A percentile compares a stretch with the other conserved stretches of the same genome.
Evolutionary conservation across 179 eudicot species (phyloP).

Genomic region (Drosera spatulata): DNA sequence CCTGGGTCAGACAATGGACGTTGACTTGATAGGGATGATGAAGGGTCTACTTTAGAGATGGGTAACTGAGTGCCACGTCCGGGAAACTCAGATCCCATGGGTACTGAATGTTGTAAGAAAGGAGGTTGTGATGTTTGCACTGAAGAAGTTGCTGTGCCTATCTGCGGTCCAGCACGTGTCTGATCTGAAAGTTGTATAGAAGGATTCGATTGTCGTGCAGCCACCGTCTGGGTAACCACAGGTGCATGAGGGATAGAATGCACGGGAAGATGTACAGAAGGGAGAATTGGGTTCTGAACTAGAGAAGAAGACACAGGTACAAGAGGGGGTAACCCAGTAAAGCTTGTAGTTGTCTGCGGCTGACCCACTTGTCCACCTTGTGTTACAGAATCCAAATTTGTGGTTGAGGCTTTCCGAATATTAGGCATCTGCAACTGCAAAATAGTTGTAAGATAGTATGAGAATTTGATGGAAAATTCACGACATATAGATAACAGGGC

Average conservation of each 20-base stretch:
- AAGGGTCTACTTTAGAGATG: slow-evolving; percentile 16
- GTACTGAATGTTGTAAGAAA: slow-evolving; percentile 28
- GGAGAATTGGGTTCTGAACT: slow-evolving; percentile 34
- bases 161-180: slow-evolving; percentile 23
- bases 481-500: not conserved
- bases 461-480: not conserved
- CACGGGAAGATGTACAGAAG: slow-evolving; percentile 28
- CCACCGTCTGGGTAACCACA: slow-evolving; percentile 28
- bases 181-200: slow-evolving; percentile 26
- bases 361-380: slow-evolving; percentile 33
- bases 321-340: slow-evolving; percentile 51
- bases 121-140: slow-evolving; percentile 34
- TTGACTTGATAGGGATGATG: slow-evolving; percentile 23
- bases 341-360: slow-evolving; percentile 24
- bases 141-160: slow-evolving; percentile 20
- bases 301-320: slow-evolving; percentile 40
- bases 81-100: slow-evolving; percentile 8
- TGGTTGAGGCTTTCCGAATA: slow-evolving; percentile 36
- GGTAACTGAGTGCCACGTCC: slow-evolving; percentile 15
- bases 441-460: not conserved
- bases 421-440: slow-evolving; percentile 77
- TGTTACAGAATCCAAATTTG: slow-evolving; percentile 22
- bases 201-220: slow-evolving; percentile 25
- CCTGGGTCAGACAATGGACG: slow-evolving; percentile 25
- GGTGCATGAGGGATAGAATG: slow-evolving; percentile 44